Evolutionary conservation across 768 basidiomycete genomes (phyloP).

Genomic region (Mycena latifolia): DNA sequence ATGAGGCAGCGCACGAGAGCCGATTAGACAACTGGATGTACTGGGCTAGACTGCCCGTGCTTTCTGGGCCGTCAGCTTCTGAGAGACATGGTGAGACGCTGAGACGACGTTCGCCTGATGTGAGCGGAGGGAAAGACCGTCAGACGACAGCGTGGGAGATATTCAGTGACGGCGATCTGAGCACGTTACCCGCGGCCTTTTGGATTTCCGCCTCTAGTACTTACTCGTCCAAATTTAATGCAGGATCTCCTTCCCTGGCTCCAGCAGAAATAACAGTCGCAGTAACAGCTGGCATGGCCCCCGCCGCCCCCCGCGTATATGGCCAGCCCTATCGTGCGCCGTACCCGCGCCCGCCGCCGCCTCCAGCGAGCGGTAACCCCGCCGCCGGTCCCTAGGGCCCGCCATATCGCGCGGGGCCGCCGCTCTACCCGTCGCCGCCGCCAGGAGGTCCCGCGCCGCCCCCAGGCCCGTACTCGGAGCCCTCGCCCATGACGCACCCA

Average conservation of each 20-base stretch:
- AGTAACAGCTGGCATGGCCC: neutral
- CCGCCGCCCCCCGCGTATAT: slow-evolving; percentile 1
- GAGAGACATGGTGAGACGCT: no score
- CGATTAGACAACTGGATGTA: no score
- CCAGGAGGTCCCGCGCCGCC: slow-evolving; percentile 15
- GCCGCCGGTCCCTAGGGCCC: no score
- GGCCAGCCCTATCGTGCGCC: slow-evolving; percentile 11
- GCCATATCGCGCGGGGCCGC: slow-evolving; percentile 6
- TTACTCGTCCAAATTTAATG: slow-evolving; percentile 69
- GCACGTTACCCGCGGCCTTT: no score
- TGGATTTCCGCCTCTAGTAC: no score
- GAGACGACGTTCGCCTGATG: no score
- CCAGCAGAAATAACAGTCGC: neutral
- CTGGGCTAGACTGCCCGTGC: no score
- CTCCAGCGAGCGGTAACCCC: neutral
- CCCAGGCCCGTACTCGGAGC: slow-evolving; percentile 25
- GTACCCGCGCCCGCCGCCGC: slow-evolving; percentile 11
- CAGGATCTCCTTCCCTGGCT: neutral
- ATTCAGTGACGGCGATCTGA: no score
- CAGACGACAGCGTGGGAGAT: no score
- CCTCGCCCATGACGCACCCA: slow-evolving; percentile 33
- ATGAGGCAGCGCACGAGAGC: no score
- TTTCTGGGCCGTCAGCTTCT: no score
- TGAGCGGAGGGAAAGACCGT: no score
- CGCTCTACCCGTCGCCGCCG: slow-evolving; percentile 26